These are phyloP conservation scores for Chytridium lagenaria DNA, from an alignment of 371 early-diverging fungal genomes.

Conservation along the genomic window DNA sequence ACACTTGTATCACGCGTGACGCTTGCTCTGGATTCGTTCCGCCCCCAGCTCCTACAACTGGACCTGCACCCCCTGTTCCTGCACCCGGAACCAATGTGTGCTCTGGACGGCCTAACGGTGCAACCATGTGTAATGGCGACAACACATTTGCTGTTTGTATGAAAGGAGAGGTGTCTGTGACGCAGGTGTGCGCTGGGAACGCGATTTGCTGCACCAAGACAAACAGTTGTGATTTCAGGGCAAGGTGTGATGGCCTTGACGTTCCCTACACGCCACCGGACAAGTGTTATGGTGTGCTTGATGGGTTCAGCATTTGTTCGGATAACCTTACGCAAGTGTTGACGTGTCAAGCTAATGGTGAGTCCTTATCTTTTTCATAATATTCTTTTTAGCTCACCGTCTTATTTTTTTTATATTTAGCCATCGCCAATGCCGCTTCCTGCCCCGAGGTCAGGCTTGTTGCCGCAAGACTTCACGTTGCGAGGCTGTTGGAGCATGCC, in stretches of 20 bases:
- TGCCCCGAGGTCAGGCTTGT: constrained; percentile 4
- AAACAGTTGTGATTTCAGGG: constrained; percentile 1
- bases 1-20: neutral
- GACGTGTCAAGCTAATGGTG: neutral
- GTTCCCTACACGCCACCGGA: neutral
- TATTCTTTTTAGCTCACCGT: no score
- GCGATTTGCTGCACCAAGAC: constrained; percentile 8
- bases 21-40: neutral
- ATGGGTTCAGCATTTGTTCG: constrained; percentile 22
- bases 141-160: constrained; percentile 26
- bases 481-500: neutral
- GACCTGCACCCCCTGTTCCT: neutral
- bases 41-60: neutral
- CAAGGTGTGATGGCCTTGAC: neutral
- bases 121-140: constrained; percentile 28
- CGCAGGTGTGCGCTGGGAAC: constrained; percentile 1
- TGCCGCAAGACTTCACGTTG: constrained; percentile 3
- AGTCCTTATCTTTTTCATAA: no score
- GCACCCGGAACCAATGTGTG: constrained; percentile 12
- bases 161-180: constrained; percentile 22
- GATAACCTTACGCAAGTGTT: constrained; percentile 1
- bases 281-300: constrained; percentile 19
- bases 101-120: constrained; percentile 27
- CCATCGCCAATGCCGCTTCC: neutral
- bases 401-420: no score